phyloP scores from a whole-genome alignment of 495 filamentous ascomycete species.

The Penicillium goetzii region DNA sequence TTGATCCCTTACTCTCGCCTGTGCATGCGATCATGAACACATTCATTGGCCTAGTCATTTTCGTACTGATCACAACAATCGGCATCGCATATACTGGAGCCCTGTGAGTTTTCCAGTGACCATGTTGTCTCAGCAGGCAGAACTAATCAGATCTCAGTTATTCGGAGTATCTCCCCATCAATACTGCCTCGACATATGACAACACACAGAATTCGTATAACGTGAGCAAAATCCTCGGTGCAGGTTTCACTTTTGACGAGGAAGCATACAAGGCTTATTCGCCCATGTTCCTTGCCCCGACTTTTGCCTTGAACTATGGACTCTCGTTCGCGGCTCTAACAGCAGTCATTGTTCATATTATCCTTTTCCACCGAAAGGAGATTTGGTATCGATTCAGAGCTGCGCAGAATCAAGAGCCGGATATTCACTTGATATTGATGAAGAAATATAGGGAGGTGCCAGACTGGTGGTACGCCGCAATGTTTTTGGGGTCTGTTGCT shows the following conservation, averaged over 20 bases:
- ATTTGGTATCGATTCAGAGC: conserved; percentile 59
- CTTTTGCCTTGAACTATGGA: conserved; percentile 63
- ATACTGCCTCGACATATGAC: conserved; percentile 62
- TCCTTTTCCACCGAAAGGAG: conserved; percentile 58
- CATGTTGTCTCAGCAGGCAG: too few species aligned
- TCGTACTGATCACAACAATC: conserved; percentile 54
- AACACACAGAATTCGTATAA: conserved; percentile 61
- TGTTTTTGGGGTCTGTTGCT: conserved; percentile 46
- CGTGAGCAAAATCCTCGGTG: conserved; percentile 53
- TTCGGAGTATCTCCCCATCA: conserved; percentile 59
- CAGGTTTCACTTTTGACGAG: conserved; percentile 56
- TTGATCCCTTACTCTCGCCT: conserved; percentile 61
- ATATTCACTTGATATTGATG: conserved; percentile 40
- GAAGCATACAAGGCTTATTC: conserved; percentile 62
- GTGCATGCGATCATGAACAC: conserved; percentile 63
- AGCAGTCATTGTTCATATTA: conserved; percentile 59
- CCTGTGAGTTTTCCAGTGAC: conserved; percentile 43
- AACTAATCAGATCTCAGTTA: conserved; percentile 21
- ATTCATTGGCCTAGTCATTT: conserved; percentile 60
- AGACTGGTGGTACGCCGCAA: conserved; percentile 31
- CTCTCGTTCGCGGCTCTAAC: conserved; percentile 65
- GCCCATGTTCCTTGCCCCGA: conserved; percentile 64
- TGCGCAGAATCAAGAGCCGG: conserved; percentile 56
- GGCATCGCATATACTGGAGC: conserved; percentile 58
- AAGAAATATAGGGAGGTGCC: conserved; percentile 31